Evolutionary conservation across 208 protist species (phyloP), one percentile per base, ranked within the genome.

Genomic region (Leishmania turanica): DNA sequence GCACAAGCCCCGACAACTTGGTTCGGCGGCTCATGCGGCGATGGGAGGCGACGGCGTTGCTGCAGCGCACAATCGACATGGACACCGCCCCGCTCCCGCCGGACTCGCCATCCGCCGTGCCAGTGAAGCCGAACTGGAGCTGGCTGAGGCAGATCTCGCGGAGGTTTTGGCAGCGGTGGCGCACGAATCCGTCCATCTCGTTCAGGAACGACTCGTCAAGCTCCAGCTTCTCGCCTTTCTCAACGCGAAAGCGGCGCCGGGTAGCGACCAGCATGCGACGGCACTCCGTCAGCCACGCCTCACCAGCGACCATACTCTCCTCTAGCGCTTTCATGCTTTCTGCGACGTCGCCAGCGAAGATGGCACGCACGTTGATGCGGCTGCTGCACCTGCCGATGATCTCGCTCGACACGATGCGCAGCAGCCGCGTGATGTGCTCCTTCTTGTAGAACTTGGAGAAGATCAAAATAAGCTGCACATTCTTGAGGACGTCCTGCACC

Each of bases 181-280:
- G 94, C 66, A 99, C 95, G 78, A 99, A 99, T 76, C 98, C 99
- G 79, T 99, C 98, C 86, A 99, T 99, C 83, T 99, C 98, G 79
- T 98, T 98, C 71, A 99, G 93, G 74, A 99, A 98, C 19, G 89
- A 93, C 58, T 98, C 98, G 79, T 97, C 96, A 45, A 98, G 83
- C 70, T 99, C 97, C 34, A 99, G 88, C 80, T 98, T 95, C 85
- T 97, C 93, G 40, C 93, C 90, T 64, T 89, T 93, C 87, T 98
- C 95, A 47, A 90, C 40, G 37, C 89, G 87, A 72, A 97, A 98
- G 64, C 93, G 89, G 45, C 91, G 89, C 24, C 84, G 83, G 42
- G 95, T 98, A 24, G 95, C 96, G 40, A 76, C 83, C 68, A 98
- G 87, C 94, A 97, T 97, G 77, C 91, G 88, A 27, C 91, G 89